A percentile compares a stretch with the other conserved stretches of the same genome.
phyloP scores from a whole-genome alignment of 176 grass and related monocot species.

The Hsuehochloa calcarea region DNA sequence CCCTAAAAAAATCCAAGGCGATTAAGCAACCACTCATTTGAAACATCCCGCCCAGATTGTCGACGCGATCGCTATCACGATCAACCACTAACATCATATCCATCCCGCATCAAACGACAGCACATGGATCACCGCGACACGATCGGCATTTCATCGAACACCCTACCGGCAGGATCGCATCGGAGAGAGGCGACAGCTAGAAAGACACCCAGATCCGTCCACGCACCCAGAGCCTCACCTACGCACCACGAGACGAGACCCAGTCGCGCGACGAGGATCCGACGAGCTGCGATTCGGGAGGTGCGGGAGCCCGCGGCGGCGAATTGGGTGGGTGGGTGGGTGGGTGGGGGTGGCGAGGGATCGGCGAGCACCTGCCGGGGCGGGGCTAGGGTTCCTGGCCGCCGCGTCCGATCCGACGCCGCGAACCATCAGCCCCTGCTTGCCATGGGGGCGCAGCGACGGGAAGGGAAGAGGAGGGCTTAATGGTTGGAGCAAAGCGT shows the following conservation, averaged over 20 bases:
- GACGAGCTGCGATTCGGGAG: background rate
- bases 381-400: background rate
- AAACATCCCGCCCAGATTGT: background rate
- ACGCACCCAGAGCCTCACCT: background rate
- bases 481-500: background rate
- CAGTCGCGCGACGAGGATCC: background rate
- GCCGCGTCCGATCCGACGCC: conserved; percentile 22
- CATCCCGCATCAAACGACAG: background rate
- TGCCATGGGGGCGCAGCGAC: background rate
- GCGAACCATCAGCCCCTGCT: conserved; percentile 19
- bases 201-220: background rate
- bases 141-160: background rate
- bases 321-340: background rate
- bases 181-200: background rate
- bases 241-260: background rate
- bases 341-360: background rate
- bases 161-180: background rate
- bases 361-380: background rate
- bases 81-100: background rate
- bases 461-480: background rate
- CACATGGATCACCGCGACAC: background rate
- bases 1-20: background rate
- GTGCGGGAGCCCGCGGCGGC: background rate
- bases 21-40: background rate
- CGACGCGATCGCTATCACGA: background rate